These are phyloP conservation scores for Gilbertella persicaria DNA, from an alignment of 371 early-diverging fungal genomes.

Conservation along the genomic window DNA sequence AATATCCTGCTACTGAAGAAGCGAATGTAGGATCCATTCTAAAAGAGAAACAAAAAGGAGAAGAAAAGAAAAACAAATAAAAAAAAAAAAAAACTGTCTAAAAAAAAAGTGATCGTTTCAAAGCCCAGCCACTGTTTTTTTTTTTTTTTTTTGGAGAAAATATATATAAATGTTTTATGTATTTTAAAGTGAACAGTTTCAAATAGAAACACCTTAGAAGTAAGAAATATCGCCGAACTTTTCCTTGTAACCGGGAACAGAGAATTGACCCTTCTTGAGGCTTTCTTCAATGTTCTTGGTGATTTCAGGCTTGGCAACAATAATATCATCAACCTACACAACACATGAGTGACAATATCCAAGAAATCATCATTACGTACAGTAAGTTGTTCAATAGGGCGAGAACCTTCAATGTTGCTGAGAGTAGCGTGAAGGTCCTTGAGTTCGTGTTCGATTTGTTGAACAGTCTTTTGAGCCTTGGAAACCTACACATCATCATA, in stretches of 20 bases:
- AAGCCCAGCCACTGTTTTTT: slow-evolving; percentile 55
- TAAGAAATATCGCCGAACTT: slow-evolving; percentile 82
- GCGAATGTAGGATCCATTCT: slow-evolving; percentile 24
- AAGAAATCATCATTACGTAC: slow-evolving; percentile 48
- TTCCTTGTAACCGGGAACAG: slow-evolving; percentile 92
- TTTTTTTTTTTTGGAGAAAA: neutral
- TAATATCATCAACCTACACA: slow-evolving; percentile 87
- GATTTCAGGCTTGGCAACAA: slow-evolving; percentile 91
- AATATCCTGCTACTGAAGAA: slow-evolving; percentile 39
- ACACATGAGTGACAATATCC: neutral
- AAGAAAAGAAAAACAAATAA: neutral
- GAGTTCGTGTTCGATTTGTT: slow-evolving; percentile 85
- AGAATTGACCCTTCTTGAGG: slow-evolving; percentile 91
- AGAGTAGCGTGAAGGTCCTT: slow-evolving; percentile 88
- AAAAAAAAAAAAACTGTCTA: slow-evolving; percentile 53
- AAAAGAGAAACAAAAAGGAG: no score
- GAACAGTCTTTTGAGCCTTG: slow-evolving; percentile 83
- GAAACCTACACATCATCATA: slow-evolving; percentile 60
- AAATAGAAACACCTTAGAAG: slow-evolving; percentile 57
- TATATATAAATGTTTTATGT: neutral
- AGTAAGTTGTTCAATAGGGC: slow-evolving; percentile 94
- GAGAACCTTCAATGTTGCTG: slow-evolving; percentile 90
- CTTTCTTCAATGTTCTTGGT: slow-evolving; percentile 86
- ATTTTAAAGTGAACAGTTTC: slow-evolving; percentile 6
- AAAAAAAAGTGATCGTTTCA: neutral